phyloP scores from a whole-genome alignment of 768 basidiomycete species.

The Cyathus striatus region DNA sequence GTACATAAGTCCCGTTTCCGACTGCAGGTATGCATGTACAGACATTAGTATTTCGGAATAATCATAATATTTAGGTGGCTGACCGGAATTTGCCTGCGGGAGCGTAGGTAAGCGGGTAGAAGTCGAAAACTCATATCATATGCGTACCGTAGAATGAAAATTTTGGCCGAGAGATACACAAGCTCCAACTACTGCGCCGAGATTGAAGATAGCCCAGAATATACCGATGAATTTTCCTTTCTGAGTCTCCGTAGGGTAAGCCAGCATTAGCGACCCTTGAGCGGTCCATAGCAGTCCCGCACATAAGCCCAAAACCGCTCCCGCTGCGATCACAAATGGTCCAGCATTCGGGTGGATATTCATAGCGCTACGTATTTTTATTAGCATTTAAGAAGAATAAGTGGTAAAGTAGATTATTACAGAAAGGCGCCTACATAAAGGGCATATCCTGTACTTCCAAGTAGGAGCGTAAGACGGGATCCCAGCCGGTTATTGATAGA shows the following conservation, averaged over 20 bases:
- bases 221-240: conserved; percentile 76
- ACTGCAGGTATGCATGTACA: too few relatives aligned
- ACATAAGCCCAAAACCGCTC: conserved; percentile 69
- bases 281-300: conserved; percentile 76
- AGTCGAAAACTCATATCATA: neutral
- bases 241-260: conserved; percentile 75
- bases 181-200: conserved; percentile 76
- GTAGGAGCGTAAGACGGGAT: conserved; percentile 59
- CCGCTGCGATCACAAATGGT: conserved; percentile 65
- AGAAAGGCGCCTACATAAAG: conserved; percentile 71
- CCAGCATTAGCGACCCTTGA: conserved; percentile 81
- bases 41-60: too few relatives aligned
- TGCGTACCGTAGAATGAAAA: conserved; percentile 45
- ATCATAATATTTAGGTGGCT: neutral
- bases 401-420: conserved; percentile 30
- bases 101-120: neutral
- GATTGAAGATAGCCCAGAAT: conserved; percentile 83
- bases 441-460: conserved; percentile 74
- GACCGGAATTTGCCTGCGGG: neutral
- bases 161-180: conserved; percentile 72
- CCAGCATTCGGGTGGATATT: conserved; percentile 63
- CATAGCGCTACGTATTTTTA: conserved; percentile 38
- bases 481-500: conserved; percentile 81
- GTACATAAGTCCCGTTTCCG: conserved; percentile 69
- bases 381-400: neutral